These are phyloP conservation scores for Arthroderma sp. DNA, from an alignment of 2,329 filamentous ascomycete species.

Conservation along the genomic window DNA sequence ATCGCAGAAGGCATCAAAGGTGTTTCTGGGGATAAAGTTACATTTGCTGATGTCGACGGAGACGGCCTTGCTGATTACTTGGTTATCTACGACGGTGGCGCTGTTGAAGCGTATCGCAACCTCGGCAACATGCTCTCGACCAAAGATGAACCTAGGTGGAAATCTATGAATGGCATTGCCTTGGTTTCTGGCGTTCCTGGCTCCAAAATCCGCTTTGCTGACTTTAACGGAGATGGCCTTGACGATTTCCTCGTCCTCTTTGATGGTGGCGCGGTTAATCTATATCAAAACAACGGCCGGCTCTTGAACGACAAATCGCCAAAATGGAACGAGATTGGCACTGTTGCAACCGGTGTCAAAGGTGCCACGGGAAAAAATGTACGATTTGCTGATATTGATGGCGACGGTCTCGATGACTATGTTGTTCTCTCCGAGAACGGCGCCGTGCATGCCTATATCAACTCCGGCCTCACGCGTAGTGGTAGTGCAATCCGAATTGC, in stretches of 20 bases:
- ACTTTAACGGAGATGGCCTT: neutral
- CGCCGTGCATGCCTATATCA: neutral
- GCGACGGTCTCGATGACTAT: neutral
- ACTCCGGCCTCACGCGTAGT: neutral
- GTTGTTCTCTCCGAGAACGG: neutral
- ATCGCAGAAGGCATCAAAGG: neutral
- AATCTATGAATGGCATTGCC: neutral
- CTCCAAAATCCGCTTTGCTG: neutral
- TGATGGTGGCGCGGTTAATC: neutral
- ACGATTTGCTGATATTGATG: neutral
- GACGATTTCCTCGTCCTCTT: neutral
- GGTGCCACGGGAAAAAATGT: neutral
- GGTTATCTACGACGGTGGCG: constrained; percentile 2
- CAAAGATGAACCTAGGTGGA: neutral
- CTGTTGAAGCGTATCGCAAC: neutral
- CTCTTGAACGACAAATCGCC: too few relatives aligned
- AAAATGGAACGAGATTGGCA: too few relatives aligned
- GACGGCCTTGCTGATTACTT: neutral
- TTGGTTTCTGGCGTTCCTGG: neutral
- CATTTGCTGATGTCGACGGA: neutral
- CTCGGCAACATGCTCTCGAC: neutral
- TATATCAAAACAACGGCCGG: neutral
- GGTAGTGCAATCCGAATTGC: too few relatives aligned
- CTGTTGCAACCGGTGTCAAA: neutral
- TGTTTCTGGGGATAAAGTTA: neutral